phyloP scores from a whole-genome alignment of 768 basidiomycete genomes.

The Mycena amicta region DNA sequence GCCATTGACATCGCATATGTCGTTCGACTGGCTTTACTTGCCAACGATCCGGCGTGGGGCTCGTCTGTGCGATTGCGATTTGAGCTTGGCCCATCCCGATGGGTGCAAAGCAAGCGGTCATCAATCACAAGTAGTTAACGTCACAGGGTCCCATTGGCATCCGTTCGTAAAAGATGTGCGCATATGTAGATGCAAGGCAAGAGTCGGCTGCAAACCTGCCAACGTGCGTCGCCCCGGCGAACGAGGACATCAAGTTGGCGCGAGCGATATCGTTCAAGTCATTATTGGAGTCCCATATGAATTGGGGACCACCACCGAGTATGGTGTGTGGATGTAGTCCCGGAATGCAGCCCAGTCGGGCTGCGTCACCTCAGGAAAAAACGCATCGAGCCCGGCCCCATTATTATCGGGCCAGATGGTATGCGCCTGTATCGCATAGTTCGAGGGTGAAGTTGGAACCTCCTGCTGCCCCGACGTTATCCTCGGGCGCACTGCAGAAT shows the following conservation, averaged over 20 bases:
- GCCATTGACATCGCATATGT: neutral
- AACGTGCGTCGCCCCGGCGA: neutral
- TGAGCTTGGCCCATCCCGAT: neutral
- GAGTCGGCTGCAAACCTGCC: neutral
- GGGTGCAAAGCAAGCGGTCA: neutral
- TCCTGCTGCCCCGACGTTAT: constrained; percentile 5
- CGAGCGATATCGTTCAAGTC: constrained; percentile 1
- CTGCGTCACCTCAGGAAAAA: constrained; percentile 23
- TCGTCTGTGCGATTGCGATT: neutral
- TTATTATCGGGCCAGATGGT: constrained; percentile 21
- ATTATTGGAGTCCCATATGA: constrained; percentile 19
- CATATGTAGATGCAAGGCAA: neutral
- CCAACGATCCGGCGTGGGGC: neutral
- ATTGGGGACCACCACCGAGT: constrained; percentile 8
- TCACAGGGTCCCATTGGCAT: too few relatives aligned
- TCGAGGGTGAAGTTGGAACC: neutral
- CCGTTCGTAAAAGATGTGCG: neutral
- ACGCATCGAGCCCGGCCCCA: constrained; percentile 15
- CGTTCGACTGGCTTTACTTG: neutral
- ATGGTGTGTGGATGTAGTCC: constrained; percentile 22
- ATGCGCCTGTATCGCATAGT: constrained; percentile 2
- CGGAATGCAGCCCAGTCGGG: constrained; percentile 23
- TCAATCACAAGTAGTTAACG: neutral
- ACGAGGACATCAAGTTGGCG: neutral
- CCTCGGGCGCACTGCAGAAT: too few relatives aligned